Base-by-base conservation (phyloP, 2,329 filamentous ascomycete species). In the Truncatella angustata region DNA sequence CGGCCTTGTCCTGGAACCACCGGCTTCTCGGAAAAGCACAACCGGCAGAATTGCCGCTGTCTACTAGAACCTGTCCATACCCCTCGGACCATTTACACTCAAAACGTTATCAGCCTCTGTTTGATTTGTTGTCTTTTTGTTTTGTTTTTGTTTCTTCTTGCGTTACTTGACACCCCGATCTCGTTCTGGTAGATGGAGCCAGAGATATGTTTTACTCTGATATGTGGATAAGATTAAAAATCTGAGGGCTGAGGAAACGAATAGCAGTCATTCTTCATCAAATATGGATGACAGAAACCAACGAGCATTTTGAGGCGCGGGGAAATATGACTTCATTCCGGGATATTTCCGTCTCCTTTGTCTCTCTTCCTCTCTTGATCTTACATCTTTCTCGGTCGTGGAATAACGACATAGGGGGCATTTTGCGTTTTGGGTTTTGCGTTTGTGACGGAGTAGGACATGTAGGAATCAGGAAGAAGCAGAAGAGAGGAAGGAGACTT, bases 151-250 rank as follows among this genome's bases (percentile, higher is more conserved):
- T 35, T 57, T 53, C 63, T 60, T 50, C 60, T 58, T 50, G 60
- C 58, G 62, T 65, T 60, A 58, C 58, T 58, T 57, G 58, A 57
- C 58, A 53, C 52, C 56, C 58, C 53, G 54, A 60, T 60, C 63
- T 65, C 60, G 60, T 61, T 56, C 60, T 53, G 63, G 66, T 69
- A 69, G 64, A 66, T 64, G 71, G 62, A 59, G 57, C 52, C 60
- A 50, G 58, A 64, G 60, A 57, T 54, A 58, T 54, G 42, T 43
- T 48, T 47, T 44, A 43, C 30, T 36, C 21, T 49, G 40, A 30
- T 50, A 30, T 50, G 52, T 44, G 36, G 47, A 48, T 45, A 40
- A 24, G 50, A 47, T 21, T 16, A 39, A 45, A 47, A 45, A 39
- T 32, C 35, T 20, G 35, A 34, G 18, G 48, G 36, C 30, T 44